Evolutionary conservation across 2,329 filamentous ascomycete genomes (phyloP), one percentile per base, ranked within the genome.

Genomic region (Colletotrichum sp.): DNA sequence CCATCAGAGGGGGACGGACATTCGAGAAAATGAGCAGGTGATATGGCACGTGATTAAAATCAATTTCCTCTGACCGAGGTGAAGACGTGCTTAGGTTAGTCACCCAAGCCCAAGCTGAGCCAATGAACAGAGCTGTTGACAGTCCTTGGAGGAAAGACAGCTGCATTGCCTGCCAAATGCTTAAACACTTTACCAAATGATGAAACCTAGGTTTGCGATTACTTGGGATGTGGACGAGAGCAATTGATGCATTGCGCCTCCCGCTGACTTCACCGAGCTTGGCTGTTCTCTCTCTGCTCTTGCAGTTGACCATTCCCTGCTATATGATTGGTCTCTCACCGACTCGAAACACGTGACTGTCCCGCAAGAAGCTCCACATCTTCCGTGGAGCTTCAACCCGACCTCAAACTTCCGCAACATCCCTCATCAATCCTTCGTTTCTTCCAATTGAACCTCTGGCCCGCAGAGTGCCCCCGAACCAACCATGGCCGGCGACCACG

Each of bases 401-500:
- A 76, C 72, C 59, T 75, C 75, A 76, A 76, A 73, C 75, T 70
- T 76, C 59, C 75, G 63, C 64, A 71, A 72, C 62, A 74, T 70
- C 69, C 73, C 66, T 66, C 66, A 70, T 38, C 73, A 75, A 73
- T 51, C 54, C 68, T 38, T 70, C 31, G 38, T 57, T 55, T 62
- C 51, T 65, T 75, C 62, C 72, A 70, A 76, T 75, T 67, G 71
- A 71, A 69, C 62, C 68, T 71, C 63, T 66, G 71, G 71, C 71
- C 68, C 71, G 62, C 71, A 34, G 67, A 70, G 58, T 62, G 68
- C 69, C 62, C 71, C 59, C 62, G 57, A 63, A 75, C 51, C 54
- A 54, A 76, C 70, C 70, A 76, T 76, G 75, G 75, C 75, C 73
- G 75, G 75, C 73, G 78, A 61, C 57, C 29, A 82, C 76, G 86